A percentile compares a stretch with the other conserved stretches of the same genome.
These are phyloP conservation scores for Pyrus betulifolia DNA, from an alignment of 306 rosid species.

Conservation along the genomic window DNA sequence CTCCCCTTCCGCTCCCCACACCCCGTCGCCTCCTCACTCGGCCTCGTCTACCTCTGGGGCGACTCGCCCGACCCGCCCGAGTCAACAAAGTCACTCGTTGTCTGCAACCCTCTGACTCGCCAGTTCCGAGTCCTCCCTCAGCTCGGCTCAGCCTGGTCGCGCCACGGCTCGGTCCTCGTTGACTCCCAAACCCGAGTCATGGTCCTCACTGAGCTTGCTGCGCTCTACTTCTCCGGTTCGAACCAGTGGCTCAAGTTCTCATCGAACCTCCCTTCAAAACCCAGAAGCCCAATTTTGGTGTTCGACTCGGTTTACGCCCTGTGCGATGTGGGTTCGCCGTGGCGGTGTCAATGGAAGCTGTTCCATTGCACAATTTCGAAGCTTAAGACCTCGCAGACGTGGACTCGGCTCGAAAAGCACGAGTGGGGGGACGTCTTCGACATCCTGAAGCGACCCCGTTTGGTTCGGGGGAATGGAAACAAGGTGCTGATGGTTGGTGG, in stretches of 20 bases:
- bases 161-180: conserved; percentile 80
- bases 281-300: conserved; percentile 72
- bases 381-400: conserved; percentile 24
- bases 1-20: conserved; percentile 67
- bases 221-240: conserved; percentile 49
- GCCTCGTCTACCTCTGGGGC: conserved; percentile 83
- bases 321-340: conserved; percentile 87
- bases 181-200: conserved; percentile 60
- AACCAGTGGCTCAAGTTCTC: conserved; percentile 66
- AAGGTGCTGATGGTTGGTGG: conserved; percentile 78
- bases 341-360: conserved; percentile 88
- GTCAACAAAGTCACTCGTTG: conserved; percentile 48
- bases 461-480: conserved; percentile 53
- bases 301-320: conserved; percentile 60
- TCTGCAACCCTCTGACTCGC: conserved; percentile 73
- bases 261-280: conserved; percentile 74
- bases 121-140: conserved; percentile 63
- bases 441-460: conserved; percentile 62
- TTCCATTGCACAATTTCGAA: conserved; percentile 38
- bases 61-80: conserved; percentile 36
- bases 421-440: conserved; percentile 95
- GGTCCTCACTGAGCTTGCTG: conserved; percentile 82
- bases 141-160: conserved; percentile 93
- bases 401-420: conserved; percentile 58
- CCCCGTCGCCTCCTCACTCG: conserved; percentile 82